Conservation (phyloP, 75 land plant species). For the Selaginella tamariscina region DNA sequence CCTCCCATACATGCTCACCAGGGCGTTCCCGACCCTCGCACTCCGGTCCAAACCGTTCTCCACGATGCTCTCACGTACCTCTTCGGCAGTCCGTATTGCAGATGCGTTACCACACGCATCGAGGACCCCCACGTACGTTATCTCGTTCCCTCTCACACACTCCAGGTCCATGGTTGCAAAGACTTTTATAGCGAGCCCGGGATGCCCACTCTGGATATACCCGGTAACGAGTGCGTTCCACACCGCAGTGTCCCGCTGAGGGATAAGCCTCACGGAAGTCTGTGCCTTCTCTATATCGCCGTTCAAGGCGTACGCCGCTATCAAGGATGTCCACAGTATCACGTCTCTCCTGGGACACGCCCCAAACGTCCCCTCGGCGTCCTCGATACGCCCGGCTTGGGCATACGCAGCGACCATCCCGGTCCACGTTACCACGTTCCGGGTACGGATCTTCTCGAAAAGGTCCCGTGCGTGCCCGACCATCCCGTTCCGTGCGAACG, state of each 20-base stretch:
- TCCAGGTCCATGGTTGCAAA: background rate
- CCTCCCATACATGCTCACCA: slow-evolving; percentile 7
- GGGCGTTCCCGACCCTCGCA: background rate
- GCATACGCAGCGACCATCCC: background rate
- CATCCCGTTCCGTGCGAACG: background rate
- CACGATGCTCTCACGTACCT: background rate
- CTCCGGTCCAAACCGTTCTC: background rate
- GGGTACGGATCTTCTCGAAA: background rate
- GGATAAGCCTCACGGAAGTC: background rate
- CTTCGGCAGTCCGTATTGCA: background rate
- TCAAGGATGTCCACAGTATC: background rate
- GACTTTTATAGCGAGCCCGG: background rate
- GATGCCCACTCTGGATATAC: background rate
- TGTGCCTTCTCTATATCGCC: background rate
- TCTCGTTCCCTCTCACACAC: background rate
- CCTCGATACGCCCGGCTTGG: background rate
- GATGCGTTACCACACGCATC: background rate
- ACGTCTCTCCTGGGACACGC: background rate
- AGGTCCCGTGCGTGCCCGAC: background rate
- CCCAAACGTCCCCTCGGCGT: background rate
- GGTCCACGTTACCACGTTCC: background rate
- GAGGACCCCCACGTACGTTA: background rate
- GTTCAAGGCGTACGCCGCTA: background rate
- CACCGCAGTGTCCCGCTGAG: background rate
- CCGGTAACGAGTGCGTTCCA: background rate